Evolutionary conservation across 495 filamentous ascomycete genomes (phyloP), one percentile per base, ranked within the genome.

Genomic region (Thozetella sp.): DNA sequence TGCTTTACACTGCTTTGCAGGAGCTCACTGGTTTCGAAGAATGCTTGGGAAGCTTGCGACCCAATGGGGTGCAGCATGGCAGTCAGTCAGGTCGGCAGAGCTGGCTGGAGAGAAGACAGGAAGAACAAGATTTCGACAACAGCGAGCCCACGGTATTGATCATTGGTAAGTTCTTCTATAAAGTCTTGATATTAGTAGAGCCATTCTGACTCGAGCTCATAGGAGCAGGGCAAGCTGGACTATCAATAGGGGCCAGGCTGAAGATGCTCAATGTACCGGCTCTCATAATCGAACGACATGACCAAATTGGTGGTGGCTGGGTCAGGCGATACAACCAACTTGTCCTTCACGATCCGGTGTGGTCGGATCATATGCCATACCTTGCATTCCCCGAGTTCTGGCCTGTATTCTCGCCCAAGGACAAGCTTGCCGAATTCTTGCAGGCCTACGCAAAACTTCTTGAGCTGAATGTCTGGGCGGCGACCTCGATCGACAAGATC

Each of bases 391-490:
- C 91, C 13, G 58, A 78, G 0, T 75, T 74, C 58, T 93, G 90
- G 89, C 85, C 85, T 0, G 50, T 88, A 24, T 91, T 89, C 67
- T 90, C 89, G 1, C 90, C 91, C 1, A 93, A 93, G 66, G 90
- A 93, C 67, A 93, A 93, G 60, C 78, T 93, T 0, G 91, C 86
- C n/a, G 87, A 91, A 34, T 94, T 89, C 78, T 86, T 93, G 65
- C 87, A 92, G 51, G 78, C 79, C 2, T 94, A 94, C 62, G 90
- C 83, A 46, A 84, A 83, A 30, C 62, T 85, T 24, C 74, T 93
- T 15, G 91, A 94, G 63, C 79, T 94, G 45, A 90, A 93, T 63
- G 80, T 92, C 17, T 93, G 91, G 91, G 88, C 78, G 15, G 66
- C 65, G 1, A 85, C 88, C 2, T 79, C 70, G 3, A 55, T 92